These are phyloP conservation scores for Cladosporium oxysporum DNA, from an alignment of 2,329 filamentous ascomycete species.

Conservation along the genomic window DNA sequence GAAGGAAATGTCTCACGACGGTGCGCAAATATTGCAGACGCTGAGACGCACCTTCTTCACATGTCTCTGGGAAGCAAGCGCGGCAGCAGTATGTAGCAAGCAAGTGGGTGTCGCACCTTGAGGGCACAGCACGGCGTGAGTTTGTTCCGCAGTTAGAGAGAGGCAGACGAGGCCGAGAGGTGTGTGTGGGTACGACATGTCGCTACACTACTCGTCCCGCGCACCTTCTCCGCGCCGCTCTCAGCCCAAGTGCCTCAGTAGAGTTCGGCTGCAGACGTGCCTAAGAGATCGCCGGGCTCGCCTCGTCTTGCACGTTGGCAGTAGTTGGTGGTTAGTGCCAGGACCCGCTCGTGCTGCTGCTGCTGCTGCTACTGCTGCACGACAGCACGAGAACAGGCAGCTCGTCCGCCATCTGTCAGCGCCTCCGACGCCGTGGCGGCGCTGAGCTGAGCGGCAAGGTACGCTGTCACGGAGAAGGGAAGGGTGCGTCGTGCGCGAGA, in stretches of 20 bases:
- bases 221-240: slow-evolving; percentile 6
- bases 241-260: background rate
- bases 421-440: slow-evolving; percentile 16
- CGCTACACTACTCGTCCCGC: background rate
- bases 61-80: background rate
- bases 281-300: slow-evolving; percentile 13
- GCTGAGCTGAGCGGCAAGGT: slow-evolving; percentile 14
- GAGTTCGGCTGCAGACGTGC: slow-evolving; percentile 10
- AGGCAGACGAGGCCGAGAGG: background rate
- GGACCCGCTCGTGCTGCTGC: slow-evolving; percentile 14
- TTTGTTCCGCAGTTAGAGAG: background rate
- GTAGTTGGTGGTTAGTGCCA: background rate
- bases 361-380: background rate
- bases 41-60: slow-evolving; percentile 17
- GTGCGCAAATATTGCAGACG: background rate
- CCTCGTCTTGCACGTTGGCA: slow-evolving; percentile 14
- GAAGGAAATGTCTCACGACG: slow-evolving; percentile 17
- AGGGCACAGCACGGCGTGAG: background rate
- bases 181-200: background rate
- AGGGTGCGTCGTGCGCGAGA: background rate
- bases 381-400: slow-evolving; percentile 14
- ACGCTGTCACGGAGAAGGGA: background rate
- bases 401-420: slow-evolving; percentile 5
- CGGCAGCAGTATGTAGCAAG: background rate
- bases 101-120: slow-evolving; percentile 8